Percentiles rank a stretch among this genome's conserved stretches.
These are phyloP conservation scores for Aureobasidium subglaciale DNA, from an alignment of 2,329 filamentous ascomycete genomes.

Conservation along the genomic window DNA sequence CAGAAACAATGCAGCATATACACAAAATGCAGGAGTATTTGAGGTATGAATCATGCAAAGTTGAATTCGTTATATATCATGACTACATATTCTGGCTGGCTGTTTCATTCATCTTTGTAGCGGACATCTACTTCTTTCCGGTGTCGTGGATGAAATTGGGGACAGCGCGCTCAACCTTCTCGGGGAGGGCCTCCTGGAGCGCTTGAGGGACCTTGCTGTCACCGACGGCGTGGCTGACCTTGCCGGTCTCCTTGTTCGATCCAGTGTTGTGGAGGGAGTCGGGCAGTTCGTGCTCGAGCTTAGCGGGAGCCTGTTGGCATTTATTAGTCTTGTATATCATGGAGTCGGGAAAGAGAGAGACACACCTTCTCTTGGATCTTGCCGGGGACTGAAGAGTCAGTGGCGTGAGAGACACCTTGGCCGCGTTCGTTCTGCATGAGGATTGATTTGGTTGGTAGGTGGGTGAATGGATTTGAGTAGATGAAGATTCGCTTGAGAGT, in stretches of 20 bases:
- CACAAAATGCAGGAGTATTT: too few species aligned
- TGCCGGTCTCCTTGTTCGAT: constrained; percentile 27
- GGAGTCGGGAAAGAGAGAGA: not conserved
- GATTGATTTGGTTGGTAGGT: not conserved
- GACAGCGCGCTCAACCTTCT: constrained; percentile 38
- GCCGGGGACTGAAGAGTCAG: constrained; percentile 33
- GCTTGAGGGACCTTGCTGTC: constrained; percentile 36
- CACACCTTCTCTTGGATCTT: constrained; percentile 33
- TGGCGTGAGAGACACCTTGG: constrained; percentile 38
- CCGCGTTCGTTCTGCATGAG: constrained; percentile 27
- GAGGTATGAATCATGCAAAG: too few species aligned
- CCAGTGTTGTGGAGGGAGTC: constrained; percentile 34
- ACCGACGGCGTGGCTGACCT: constrained; percentile 35
- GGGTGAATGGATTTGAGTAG: not conserved
- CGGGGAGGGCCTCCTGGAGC: constrained; percentile 38
- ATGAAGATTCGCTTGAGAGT: not conserved
- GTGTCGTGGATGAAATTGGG: constrained; percentile 40
- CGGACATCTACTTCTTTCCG: not conserved
- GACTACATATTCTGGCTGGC: too few species aligned
- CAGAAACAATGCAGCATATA: too few species aligned
- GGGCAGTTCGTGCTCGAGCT: constrained; percentile 34
- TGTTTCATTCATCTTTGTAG: too few species aligned
- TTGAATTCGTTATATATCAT: too few species aligned
- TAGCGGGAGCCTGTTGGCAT: constrained; percentile 23
- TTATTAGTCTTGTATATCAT: not conserved